Evolutionary conservation across 495 filamentous ascomycete species (phyloP), one percentile per base, ranked within the genome.

Genomic region (Lepidopterella palustris): DNA sequence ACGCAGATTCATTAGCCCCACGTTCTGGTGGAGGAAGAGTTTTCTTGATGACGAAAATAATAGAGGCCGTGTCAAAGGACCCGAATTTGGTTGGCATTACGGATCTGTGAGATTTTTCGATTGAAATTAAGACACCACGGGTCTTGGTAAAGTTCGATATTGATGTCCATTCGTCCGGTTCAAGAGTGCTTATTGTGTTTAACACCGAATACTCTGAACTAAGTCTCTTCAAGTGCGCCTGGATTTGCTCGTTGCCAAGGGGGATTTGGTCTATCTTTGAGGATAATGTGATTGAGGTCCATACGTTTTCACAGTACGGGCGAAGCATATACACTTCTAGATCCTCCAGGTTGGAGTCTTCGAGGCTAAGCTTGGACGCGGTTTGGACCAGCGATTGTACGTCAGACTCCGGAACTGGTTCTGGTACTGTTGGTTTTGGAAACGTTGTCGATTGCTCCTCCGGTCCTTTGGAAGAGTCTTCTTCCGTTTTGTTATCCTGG

Each of bases 321-420:
- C 23, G 50, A 1, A 66, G 25, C 39, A 55, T 52, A 35, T 60
- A 63, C 3, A 60, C 64, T 42, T 66, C 60, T 1, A 62, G 26
- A 28, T 9, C 6, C 0, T 51, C 49, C 13, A 13, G 15, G 2
- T 42, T 27, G 35, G 1, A n/a, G 5, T 31, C 11, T n/a, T 48
- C 26, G 26, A 4, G 8, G 5, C 27, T 10, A 45, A 32, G 28
- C 9, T 24, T 51, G 51, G 11, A 27, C 8, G 51, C 21, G 13
- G 3, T 39, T 26, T 28, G 13, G 26, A 39, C n/a, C 15, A 39
- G 53, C 3, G 28, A 35, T 24, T 52, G 40, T 13, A 15, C 35
- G 18, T 10, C 35, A 42, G 35, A 42, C 10, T 42, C 18, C 18
- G 35, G 18, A 18, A 2, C 35, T 11, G 35, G 18, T 2, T 42